Base-by-base conservation (phyloP, 441 rosid genomes). In the Pelargonium myrrhifolium region DNA sequence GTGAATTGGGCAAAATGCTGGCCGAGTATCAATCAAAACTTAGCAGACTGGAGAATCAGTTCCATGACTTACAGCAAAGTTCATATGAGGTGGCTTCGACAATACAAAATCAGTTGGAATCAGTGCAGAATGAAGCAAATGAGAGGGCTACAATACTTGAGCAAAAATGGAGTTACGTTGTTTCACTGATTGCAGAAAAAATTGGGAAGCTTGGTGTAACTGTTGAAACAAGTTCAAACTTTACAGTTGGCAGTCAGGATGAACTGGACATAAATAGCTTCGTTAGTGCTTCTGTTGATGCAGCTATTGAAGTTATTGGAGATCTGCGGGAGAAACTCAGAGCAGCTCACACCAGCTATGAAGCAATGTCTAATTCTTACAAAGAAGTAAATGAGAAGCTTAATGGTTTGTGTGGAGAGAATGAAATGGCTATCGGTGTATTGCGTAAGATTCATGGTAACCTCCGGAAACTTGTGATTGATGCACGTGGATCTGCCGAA, bases 291-390 rank as follows among this genome's bases (percentile, higher is more conserved):
- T 89, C 96, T 72, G 83, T 89, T 80, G 69, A 75, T 81, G 73
- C 84, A 72, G 86, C 89, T 70, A 75, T 85, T 67, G 74, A 83
- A 68, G 71, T 81, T 70, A 88, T 93, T 65, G 79, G 70, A 65
- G 84, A 82, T 75, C 78, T 92, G 74, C 83, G 73, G 80, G 82
- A 74, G 83, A 89, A 89, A 77, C 74, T 89, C 26, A 86, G 80
- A 79, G 82, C 68, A 74, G 84, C 80, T 73, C 42, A 51, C 65
- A 70, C 69, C 11, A 89, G 78, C 64, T 80, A 74, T 65, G 89
- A 86, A 72, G 71, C 81, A 65, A 49, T 87, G 72, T 66, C 65
- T 47, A 80, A 65, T 71, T 70, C 72, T 24, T 84, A 69, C 67
- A 72, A 80, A 68, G 89, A 88, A 74, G 80, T 79, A 73, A 81